Evolutionary conservation across 495 filamentous ascomycete genomes (phyloP), one percentile per base, ranked within the genome.

Genomic region (Poronia punctata): DNA sequence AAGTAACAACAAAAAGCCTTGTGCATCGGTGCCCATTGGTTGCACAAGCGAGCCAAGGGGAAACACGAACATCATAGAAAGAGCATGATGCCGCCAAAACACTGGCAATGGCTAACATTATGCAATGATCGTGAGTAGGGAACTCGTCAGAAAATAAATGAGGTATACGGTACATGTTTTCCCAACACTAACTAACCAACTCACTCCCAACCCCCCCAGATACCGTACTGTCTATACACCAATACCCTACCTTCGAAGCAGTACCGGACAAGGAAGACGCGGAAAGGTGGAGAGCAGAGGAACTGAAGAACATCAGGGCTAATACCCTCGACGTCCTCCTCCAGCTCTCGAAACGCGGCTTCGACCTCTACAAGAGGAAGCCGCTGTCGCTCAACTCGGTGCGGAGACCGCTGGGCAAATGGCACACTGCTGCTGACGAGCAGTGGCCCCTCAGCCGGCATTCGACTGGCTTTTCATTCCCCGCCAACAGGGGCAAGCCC

Each of bases 101-200:
- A 56, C 20, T 94, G 85, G 84, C 79, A 77, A 21, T 93, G 87
- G 86, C 58, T 92, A 7, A 62, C 87, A n/a, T 54, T 90, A n/a
- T 88, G 81, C 52, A 73, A 83, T 56, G 84, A 92, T 57, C 79
- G 80, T 82, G 68, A 8, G 67, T 45, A n/a, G 16, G 25, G 10
- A 30, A n/a, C n/a, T n/a, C n/a, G n/a, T n/a, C n/a, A n/a, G n/a
- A n/a, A n/a, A n/a, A n/a, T n/a, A n/a, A n/a, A n/a, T n/a, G n/a
- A n/a, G n/a, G n/a, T n/a, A 14, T 42, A 15, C n/a, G n/a, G n/a
- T n/a, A n/a, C n/a, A n/a, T n/a, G n/a, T n/a, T n/a, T n/a, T 18
- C 15, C 26, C 3, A 11, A 16, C 34, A 27, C 9, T 3, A 29
- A 6, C 5, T 9, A 1, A 22, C 16, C 12, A 12, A 18, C 22